These are phyloP conservation scores for Chalciporus sp. DNA, from an alignment of 1,284 basidiomycete species.

Conservation along the genomic window DNA sequence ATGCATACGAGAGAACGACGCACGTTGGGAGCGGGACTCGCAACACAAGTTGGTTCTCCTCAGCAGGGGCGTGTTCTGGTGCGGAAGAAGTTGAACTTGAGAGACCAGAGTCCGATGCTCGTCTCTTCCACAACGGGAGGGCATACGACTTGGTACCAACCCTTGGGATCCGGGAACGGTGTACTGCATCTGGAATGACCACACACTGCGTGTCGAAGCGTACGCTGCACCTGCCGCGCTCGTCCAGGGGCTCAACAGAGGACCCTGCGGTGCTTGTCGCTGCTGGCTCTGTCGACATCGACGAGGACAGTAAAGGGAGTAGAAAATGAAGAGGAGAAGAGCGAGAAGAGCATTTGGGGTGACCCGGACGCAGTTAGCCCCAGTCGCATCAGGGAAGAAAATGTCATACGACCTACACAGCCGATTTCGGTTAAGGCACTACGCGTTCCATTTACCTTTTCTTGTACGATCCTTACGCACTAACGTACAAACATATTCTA, in stretches of 20 bases:
- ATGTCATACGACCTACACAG: conserved; percentile 24
- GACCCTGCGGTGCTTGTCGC: not conserved
- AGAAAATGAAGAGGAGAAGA: not conserved
- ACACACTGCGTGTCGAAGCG: conserved; percentile 68
- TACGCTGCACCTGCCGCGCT: conserved; percentile 40
- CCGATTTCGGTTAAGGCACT: conserved; percentile 11
- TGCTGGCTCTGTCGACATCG: conserved; percentile 17
- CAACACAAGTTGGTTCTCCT: conserved; percentile 51
- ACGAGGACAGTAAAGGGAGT: not conserved
- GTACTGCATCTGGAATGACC: conserved; percentile 58
- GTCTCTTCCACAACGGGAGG: conserved; percentile 62
- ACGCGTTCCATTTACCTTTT: not conserved
- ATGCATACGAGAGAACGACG: conserved; percentile 6
- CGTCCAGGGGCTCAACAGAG: conserved; percentile 17
- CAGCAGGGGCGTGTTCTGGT: conserved; percentile 3
- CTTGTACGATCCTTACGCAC: not conserved
- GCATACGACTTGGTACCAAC: conserved; percentile 62
- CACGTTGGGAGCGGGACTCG: conserved; percentile 64
- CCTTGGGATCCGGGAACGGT: conserved; percentile 44
- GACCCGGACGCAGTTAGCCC: not conserved
- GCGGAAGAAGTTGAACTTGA: conserved; percentile 17
- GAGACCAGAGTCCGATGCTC: conserved; percentile 25
- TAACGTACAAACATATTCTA: no score
- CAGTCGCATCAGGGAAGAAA: conserved; percentile 2
- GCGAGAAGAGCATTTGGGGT: not conserved